Percentiles rank a stretch among this genome's conserved stretches.
Conservation (phyloP, 768 basidiomycete species). For the Pisolithus marmoratus region DNA sequence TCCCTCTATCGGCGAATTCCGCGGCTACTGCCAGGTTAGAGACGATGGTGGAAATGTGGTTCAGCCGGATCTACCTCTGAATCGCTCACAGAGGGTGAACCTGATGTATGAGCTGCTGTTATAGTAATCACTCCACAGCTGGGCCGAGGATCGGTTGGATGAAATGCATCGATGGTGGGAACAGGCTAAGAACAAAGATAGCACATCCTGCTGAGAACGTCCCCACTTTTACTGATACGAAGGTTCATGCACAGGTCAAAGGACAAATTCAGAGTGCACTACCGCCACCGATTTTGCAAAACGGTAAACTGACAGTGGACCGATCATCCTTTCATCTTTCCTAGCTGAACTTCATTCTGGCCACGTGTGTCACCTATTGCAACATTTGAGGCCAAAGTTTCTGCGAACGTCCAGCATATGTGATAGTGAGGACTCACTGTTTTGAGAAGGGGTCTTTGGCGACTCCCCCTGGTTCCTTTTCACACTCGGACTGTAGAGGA, state of each 20-base stretch:
- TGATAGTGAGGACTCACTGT: no score
- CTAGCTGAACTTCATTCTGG: neutral
- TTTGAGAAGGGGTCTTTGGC: no score
- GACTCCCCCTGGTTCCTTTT: no score
- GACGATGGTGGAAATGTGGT: neutral
- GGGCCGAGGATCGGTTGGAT: neutral
- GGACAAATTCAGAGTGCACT: no score
- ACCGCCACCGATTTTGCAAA: no score
- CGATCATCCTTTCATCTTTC: neutral
- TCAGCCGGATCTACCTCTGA: neutral
- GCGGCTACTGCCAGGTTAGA: neutral
- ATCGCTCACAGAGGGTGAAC: neutral
- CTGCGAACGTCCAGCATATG: no score
- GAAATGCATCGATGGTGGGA: neutral
- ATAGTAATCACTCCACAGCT: neutral
- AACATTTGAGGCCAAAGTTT: no score
- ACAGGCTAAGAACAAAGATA: neutral
- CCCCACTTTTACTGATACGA: no score
- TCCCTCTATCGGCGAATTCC: neutral
- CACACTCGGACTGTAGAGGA: no score
- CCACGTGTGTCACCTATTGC: neutral
- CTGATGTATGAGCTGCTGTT: neutral
- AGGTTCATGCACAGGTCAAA: neutral
- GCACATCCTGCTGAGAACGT: no score
- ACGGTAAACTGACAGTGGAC: no score